Evolutionary conservation across 805 yeast genomes (phyloP).

Genomic region (Hanseniaspora vineae): DNA sequence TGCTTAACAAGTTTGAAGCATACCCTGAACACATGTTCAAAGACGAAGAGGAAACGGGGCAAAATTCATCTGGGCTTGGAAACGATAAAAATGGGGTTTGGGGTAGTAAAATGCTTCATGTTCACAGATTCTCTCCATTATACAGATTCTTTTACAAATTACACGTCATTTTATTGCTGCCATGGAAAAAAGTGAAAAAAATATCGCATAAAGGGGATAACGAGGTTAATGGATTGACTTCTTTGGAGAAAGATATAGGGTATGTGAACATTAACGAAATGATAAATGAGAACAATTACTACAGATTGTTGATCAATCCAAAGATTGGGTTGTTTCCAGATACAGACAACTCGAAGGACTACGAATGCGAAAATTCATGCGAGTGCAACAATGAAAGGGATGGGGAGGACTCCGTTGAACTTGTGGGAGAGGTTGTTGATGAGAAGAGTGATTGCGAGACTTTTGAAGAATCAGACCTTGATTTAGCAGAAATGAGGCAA

Average conservation of each 20-base stretch:
- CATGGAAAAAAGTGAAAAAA: not conserved
- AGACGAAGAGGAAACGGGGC: not conserved
- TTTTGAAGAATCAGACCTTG: too few relatives aligned
- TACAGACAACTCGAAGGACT: constrained; percentile 26
- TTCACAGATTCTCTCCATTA: too few relatives aligned
- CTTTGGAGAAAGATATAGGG: not conserved
- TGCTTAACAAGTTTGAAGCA: not conserved
- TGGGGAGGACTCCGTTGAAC: constrained; percentile 1
- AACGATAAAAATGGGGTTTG: too few relatives aligned
- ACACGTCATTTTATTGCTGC: not conserved
- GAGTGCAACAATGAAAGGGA: constrained; percentile 21
- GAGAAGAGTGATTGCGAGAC: too few relatives aligned
- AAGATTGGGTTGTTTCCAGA: constrained; percentile 25
- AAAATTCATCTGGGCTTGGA: too few relatives aligned
- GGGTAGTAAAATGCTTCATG: too few relatives aligned
- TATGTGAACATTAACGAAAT: constrained; percentile 11
- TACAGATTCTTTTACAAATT: not conserved
- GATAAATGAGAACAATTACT: constrained; percentile 18
- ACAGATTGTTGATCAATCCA: constrained; percentile 14
- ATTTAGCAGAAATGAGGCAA: not conserved
- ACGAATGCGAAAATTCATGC: constrained; percentile 16
- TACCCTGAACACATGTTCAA: not conserved
- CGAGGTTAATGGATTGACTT: too few relatives aligned
- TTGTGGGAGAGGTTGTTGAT: not conserved
- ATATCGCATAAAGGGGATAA: too few relatives aligned